Conservation (phyloP, 495 filamentous ascomycete genomes). For the Tetracladium marchalianum region DNA sequence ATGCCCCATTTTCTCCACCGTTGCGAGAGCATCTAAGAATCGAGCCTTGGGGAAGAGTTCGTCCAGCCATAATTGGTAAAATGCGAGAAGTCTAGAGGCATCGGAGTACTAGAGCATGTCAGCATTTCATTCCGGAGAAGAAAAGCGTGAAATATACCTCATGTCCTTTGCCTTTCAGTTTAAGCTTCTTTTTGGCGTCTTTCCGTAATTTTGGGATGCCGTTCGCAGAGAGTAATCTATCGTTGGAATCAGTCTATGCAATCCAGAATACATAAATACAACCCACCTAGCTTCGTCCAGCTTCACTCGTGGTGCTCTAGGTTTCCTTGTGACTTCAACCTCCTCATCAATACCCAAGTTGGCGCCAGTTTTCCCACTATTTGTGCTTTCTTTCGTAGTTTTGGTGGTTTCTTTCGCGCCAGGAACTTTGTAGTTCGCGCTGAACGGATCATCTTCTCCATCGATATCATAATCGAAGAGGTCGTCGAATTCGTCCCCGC, state of each 20-base stretch:
- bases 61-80: constrained; percentile 96
- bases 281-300: constrained; percentile 69
- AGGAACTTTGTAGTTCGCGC: constrained; percentile 18
- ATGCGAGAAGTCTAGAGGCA: constrained; percentile 66
- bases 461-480: constrained; percentile 65
- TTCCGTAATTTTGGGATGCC: constrained; percentile 77
- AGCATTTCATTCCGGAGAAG: background rate
- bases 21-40: constrained; percentile 79
- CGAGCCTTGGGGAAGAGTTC: constrained; percentile 91
- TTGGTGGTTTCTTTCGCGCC: constrained; percentile 13
- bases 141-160: constrained; percentile 47
- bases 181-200: constrained; percentile 59
- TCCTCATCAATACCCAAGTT: constrained; percentile 76
- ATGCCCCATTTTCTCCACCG: constrained; percentile 92
- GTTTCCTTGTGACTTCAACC: constrained; percentile 65
- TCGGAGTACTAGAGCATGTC: constrained; percentile 78
- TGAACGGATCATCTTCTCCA: constrained; percentile 31
- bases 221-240: constrained; percentile 58
- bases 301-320: constrained; percentile 64
- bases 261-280: background rate
- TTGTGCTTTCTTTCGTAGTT: constrained; percentile 7
- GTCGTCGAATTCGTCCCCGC: constrained; percentile 35
- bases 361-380: constrained; percentile 9
- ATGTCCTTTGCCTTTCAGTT: constrained; percentile 86
- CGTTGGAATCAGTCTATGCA: background rate